Percentiles rank a stretch among this genome's conserved stretches.
Conservation (phyloP, 129 eudicot species). For the Daucus carota region DH1_v3.0 NC_030386.2:7275501-7276000, state of each 20-base stretch:
- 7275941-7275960: neutral
- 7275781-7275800: neutral
- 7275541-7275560: neutral
- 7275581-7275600: neutral
- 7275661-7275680: conserved; percentile 75
- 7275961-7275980: neutral
- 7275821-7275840: neutral
- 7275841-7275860: neutral
- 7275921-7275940: neutral
- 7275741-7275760: neutral
- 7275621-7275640: conserved; percentile 96
- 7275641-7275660: conserved; percentile 97
- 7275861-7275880: neutral
- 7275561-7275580: neutral
- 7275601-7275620: conserved; percentile 83
- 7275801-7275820: neutral
- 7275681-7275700: conserved; percentile 82
- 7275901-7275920: neutral
- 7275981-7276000: neutral
- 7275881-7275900: neutral
- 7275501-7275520: neutral
- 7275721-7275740: neutral
- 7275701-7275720: conserved; percentile 88
- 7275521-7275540: neutral
- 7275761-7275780: neutral